Conservation (phyloP, 306 rosid genomes). For the Lathyrus tuberosus region DNA sequence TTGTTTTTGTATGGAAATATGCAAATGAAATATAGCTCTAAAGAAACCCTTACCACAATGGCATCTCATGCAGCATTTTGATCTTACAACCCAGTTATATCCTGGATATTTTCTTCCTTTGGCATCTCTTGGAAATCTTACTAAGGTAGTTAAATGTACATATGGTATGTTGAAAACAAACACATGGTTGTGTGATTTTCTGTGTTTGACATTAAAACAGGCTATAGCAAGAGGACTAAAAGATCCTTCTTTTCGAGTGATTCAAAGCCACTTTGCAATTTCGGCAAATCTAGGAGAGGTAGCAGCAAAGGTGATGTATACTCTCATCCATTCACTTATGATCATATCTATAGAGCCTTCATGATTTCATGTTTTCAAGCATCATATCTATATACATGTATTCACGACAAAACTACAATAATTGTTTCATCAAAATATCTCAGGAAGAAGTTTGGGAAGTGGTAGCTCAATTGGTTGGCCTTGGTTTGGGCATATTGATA, state of each 20-base stretch:
- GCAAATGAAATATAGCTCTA: constrained; percentile 32
- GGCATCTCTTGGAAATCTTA: constrained; percentile 93
- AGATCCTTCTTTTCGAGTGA: constrained; percentile 94
- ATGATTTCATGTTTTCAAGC: constrained; percentile 41
- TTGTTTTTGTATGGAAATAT: constrained; percentile 36
- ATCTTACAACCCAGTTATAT: constrained; percentile 82
- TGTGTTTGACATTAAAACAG: constrained; percentile 51
- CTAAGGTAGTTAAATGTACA: constrained; percentile 61
- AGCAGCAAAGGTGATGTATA: constrained; percentile 78
- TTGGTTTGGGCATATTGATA: constrained; percentile 76
- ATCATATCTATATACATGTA: constrained; percentile 52
- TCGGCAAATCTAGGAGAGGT: constrained; percentile 91
- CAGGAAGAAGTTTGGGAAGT: constrained; percentile 99
- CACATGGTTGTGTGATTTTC: constrained; percentile 23
- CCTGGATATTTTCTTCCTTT: constrained; percentile 88
- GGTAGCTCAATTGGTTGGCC: constrained; percentile 87
- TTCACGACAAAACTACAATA: constrained; percentile 2
- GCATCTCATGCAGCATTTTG: constrained; percentile 74
- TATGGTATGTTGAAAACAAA: not conserved
- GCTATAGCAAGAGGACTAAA: constrained; percentile 94
- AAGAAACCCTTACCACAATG: constrained; percentile 26
- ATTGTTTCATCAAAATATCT: constrained; percentile 44
- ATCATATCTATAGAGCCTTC: not conserved
- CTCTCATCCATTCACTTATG: constrained; percentile 13
- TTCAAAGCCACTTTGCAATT: constrained; percentile 88